Evolutionary conservation across 1,284 basidiomycete genomes (phyloP), one percentile per base, ranked within the genome.

Genomic region (Leucoagaricus sp.): DNA sequence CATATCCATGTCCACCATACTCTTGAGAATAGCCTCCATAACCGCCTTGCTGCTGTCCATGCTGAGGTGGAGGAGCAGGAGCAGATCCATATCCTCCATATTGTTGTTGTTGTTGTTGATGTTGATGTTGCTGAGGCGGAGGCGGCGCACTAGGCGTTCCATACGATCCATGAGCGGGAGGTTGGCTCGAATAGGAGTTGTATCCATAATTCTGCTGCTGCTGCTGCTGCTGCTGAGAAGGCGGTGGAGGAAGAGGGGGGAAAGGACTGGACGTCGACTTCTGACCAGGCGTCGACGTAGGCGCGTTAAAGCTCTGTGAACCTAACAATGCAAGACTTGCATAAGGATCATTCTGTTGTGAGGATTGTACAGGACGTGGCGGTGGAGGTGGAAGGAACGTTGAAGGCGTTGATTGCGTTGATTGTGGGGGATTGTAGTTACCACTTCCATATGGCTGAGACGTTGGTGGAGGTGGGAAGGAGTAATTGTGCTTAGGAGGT

Each of bases 261-360:
- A 15, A 15, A 15, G 31, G 31, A 33, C 7, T 33, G 15, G 58
- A 33, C 13, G 62, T 57, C 31, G 28, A 3, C 12, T n/a, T n/a
- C n/a, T 59, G 58, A 9, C 45, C 57, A 19, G 59, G 49, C 3
- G 57, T 48, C 6, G 51, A 51, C n/a, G 52, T 52, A n/a, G 56
- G 59, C 12, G 42, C 47, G 31, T 52, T 26, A 25, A 57, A 50
- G 12, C 33, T 29, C 5, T 58, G 31, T 5, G 63, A 57, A n/a
- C 68, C 68, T 40, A 85, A 81, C 61, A 81, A 64, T 3, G 75
- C 73, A 1, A 86, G 70, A 50, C 64, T 74, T 0, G 80, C 81
- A 57, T 86, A 87, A 1, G 84, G 84, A 66, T 86, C 83, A 40
- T 41, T 59, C 6, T 65, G 64, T 4, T 72, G 62, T 9, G 69